These are phyloP conservation scores for Fusarium sp. DNA, from an alignment of 2,329 filamentous ascomycete species.

Conservation along the genomic window DNA sequence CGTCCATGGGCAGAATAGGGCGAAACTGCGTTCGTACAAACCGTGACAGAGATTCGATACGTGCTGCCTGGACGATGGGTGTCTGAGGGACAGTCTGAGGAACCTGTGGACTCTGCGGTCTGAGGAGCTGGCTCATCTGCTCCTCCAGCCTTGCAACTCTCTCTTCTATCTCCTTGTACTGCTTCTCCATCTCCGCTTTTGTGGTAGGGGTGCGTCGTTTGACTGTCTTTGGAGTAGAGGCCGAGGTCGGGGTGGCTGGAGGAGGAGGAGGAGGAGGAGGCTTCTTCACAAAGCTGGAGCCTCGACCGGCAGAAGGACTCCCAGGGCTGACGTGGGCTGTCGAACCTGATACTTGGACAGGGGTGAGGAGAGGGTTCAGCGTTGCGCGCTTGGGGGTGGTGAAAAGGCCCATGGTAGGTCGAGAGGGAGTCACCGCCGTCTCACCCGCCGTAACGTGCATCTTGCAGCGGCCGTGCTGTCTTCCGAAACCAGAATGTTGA, in stretches of 20 bases:
- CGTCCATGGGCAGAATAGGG: not conserved
- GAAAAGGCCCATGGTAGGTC: not conserved
- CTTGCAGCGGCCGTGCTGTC: not conserved
- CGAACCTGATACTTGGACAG: constrained; percentile 1
- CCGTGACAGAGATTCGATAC: not conserved
- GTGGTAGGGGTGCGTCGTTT: not conserved
- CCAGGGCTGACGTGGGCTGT: not conserved
- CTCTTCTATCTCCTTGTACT: constrained; percentile 17
- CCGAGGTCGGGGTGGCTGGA: not conserved
- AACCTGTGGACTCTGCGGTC: not conserved
- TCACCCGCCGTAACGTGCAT: constrained; percentile 2
- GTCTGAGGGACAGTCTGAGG: not conserved
- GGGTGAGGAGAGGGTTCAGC: constrained; percentile 2
- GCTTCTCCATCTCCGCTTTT: not conserved
- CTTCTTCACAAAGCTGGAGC: not conserved
- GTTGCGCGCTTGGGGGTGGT: not conserved
- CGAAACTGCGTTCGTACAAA: constrained; percentile 10
- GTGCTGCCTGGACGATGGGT: not conserved
- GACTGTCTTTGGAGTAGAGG: not conserved
- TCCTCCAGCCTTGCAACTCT: constrained; percentile 25
- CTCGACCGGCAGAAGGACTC: constrained; percentile 35
- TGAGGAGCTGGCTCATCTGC: constrained; percentile 8
- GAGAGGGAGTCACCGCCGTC: not conserved
- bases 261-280: too few species aligned
- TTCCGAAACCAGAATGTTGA: not conserved